Conservation (phyloP, 352 stramenopile species). For the Pythium biforme region DNA sequence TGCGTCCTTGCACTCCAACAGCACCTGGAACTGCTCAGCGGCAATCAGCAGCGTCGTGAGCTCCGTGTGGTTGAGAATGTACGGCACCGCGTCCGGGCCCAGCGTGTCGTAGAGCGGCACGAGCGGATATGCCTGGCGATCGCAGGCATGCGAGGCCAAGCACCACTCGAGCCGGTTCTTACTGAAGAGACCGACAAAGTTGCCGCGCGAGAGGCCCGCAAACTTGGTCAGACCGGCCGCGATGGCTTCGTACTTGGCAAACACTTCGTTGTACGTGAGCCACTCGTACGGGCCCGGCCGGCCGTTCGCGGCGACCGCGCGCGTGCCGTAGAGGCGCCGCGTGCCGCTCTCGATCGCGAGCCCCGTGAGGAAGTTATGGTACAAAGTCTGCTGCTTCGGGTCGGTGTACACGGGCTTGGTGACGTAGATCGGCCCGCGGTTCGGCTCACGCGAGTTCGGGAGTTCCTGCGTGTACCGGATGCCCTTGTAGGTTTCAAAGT, state of each 20-base stretch:
- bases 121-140: constrained; percentile 63
- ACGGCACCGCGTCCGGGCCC: constrained; percentile 62
- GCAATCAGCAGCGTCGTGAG: constrained; percentile 55
- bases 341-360: constrained; percentile 27
- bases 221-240: constrained; percentile 37
- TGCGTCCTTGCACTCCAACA: constrained; percentile 50
- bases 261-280: constrained; percentile 55
- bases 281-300: constrained; percentile 49
- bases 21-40: constrained; percentile 52
- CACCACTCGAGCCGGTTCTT: constrained; percentile 78
- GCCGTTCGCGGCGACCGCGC: constrained; percentile 32
- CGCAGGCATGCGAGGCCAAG: constrained; percentile 47
- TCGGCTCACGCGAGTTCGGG: constrained; percentile 38
- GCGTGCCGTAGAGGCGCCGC: constrained; percentile 42
- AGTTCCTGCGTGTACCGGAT: constrained; percentile 41
- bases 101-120: constrained; percentile 84
- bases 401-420: constrained; percentile 28
- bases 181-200: constrained; percentile 56
- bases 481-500: constrained; percentile 54
- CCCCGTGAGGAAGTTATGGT: constrained; percentile 43
- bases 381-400: constrained; percentile 44
- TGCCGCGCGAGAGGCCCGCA: constrained; percentile 42
- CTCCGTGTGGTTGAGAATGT: constrained; percentile 75
- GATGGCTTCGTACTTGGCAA: constrained; percentile 37
- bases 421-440: constrained; percentile 43